Evolutionary conservation across 1,139 yeast genomes (phyloP).

Genomic region (Saccharomyces hybrid): DNA sequence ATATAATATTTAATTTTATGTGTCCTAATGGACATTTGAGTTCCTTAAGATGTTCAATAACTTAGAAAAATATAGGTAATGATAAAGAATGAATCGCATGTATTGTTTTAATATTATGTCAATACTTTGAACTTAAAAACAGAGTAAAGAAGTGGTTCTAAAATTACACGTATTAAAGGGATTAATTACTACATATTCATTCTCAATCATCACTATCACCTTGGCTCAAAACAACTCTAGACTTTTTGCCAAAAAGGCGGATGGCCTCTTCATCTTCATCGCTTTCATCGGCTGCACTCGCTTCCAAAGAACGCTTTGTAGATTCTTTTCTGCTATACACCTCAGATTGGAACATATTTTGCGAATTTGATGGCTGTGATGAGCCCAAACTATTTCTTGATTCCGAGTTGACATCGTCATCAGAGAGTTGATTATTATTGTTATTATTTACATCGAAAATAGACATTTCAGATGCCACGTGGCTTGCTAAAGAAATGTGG

Average conservation of each 20-base stretch:
- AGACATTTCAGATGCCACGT: background rate
- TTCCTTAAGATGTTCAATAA: background rate
- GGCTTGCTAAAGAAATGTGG: slow-evolving; percentile 9
- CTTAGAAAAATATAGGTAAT: background rate
- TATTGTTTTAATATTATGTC: background rate
- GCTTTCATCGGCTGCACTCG: background rate
- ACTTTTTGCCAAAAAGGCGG: slow-evolving; percentile 2
- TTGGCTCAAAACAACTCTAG: slow-evolving; percentile 1
- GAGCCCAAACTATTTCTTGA: background rate
- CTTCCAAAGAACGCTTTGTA: background rate
- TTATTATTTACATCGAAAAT: slow-evolving; percentile 8
- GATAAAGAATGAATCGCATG: background rate
- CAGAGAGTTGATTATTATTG: background rate
- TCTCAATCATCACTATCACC: slow-evolving; percentile 1
- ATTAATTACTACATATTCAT: background rate
- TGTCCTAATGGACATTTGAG: background rate
- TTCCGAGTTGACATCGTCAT: background rate
- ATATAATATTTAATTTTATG: background rate
- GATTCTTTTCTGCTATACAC: background rate
- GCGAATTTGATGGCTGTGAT: background rate
- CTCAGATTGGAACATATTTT: background rate
- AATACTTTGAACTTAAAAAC: background rate
- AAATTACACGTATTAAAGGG: background rate
- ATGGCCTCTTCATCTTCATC: slow-evolving; percentile 5
- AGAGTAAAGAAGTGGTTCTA: background rate